phyloP scores from a whole-genome alignment of 352 stramenopile genomes.

The Phytophthora colocasiae region DNA sequence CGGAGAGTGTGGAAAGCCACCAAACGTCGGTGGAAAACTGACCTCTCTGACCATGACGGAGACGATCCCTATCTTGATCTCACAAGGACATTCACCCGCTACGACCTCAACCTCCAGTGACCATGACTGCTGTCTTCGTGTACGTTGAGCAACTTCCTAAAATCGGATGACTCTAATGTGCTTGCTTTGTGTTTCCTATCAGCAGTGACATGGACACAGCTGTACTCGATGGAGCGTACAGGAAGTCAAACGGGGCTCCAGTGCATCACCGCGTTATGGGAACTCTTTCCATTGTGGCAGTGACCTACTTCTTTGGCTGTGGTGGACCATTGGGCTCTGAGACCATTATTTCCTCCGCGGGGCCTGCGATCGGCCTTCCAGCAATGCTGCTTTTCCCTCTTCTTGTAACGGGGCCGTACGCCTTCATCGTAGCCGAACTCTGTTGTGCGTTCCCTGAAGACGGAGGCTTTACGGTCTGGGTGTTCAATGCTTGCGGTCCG shows the following conservation, averaged over 20 bases:
- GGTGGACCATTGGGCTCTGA: constrained; percentile 64
- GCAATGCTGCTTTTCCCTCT: constrained; percentile 67
- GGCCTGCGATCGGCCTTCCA: constrained; percentile 63
- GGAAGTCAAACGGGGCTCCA: constrained; percentile 25
- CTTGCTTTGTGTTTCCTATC: too few relatives aligned
- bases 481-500: constrained; percentile 67
- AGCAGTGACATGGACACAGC: constrained; percentile 16
- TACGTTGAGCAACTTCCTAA: too few relatives aligned
- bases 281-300: constrained; percentile 48
- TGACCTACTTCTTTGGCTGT: constrained; percentile 62
- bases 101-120: too few relatives aligned
- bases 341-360: constrained; percentile 54
- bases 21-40: neutral
- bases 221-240: constrained; percentile 18
- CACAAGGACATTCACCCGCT: too few relatives aligned
- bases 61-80: neutral
- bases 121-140: too few relatives aligned
- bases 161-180: too few relatives aligned
- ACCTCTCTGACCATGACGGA: neutral
- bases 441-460: constrained; percentile 80
- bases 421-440: constrained; percentile 69
- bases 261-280: constrained; percentile 46
- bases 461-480: constrained; percentile 78
- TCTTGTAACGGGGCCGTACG: constrained; percentile 67
- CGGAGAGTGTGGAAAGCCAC: constrained; percentile 1